Evolutionary conservation across 2,329 filamentous ascomycete genomes (phyloP), one percentile per base, ranked within the genome.

Genomic region (Diaporthe aspalathi): DNA sequence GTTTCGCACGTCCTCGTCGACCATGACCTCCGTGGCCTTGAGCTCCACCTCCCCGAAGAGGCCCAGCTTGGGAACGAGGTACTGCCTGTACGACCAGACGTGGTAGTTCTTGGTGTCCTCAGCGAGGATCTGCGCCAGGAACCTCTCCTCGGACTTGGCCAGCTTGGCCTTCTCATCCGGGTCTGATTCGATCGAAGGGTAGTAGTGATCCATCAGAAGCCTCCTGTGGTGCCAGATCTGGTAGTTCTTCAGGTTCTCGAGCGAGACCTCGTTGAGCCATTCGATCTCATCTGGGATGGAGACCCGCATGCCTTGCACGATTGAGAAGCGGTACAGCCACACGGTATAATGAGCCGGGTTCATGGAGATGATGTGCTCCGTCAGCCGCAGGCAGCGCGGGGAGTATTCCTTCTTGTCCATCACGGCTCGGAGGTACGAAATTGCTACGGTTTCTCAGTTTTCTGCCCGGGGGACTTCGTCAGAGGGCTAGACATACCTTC

Each of bases 271-370:
- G 81, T 98, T 97, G 66, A 99, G 86, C 94, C 95, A 99, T 53
- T 85, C 84, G 57, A 98, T 86, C 81, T 99, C 96, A 72, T 91
- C 87, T 2, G 85, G 82, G 54, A 96, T 84, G 68, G 91, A 84
- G 60, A 91, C 86, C 60, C 88, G 81, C 32, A 97, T 85, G 3
- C 89, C 86, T 74, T 92, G 88, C 62, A 98, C 83, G 67, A 92
- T 93, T 78, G 92, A 90, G 76, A 95, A 94, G 73, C 96, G 93
- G 85, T 97, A 99, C 27, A 98, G 90, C 96, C 96, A 99, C 73
- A 98, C 95, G 20, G 96, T 99, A 84, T 99, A 99, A 84, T 99
- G 96, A 0, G 96, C 95, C 20, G 96, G 93, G 81, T 99, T 99
- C 88, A 98, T 91, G 72, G 87, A 86, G 79, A 99, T 98, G 79